A percentile compares a stretch with the other conserved stretches of the same genome.
phyloP scores from a whole-genome alignment of 2,329 filamentous ascomycete species.

The Ascosphaera apis region DNA sequence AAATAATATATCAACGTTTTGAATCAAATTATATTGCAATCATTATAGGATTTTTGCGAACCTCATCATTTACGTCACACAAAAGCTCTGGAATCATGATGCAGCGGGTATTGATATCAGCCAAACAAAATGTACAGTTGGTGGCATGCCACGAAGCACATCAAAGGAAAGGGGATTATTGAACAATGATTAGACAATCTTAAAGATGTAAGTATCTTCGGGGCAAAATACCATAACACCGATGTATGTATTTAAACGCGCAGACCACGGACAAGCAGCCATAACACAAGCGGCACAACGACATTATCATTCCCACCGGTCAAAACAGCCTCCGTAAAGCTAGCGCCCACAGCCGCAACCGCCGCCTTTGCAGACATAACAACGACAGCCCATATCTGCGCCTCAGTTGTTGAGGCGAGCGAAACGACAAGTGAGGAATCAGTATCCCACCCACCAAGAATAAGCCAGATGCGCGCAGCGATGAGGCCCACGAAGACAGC shows the following conservation, averaged over 20 bases:
- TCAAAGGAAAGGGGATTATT: too few relatives aligned
- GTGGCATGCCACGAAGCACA: too few relatives aligned
- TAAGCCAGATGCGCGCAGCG: constrained; percentile 49
- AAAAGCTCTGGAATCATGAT: too few relatives aligned
- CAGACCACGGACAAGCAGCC: constrained; percentile 70
- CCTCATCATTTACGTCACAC: too few relatives aligned
- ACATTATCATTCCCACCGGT: constrained; percentile 98
- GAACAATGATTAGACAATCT: too few relatives aligned
- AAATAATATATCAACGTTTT: too few relatives aligned
- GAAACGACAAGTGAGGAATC: constrained; percentile 7
- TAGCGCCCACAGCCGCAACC: constrained; percentile 56
- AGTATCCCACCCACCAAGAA: constrained; percentile 44
- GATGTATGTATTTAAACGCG: constrained; percentile 13
- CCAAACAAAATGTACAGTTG: too few relatives aligned
- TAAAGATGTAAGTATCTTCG: neutral
- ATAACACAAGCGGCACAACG: constrained; percentile 76
- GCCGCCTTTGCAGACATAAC: constrained; percentile 38
- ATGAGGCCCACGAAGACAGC: constrained; percentile 59
- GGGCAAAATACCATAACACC: too few relatives aligned
- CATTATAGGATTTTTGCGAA: too few relatives aligned
- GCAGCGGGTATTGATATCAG: too few relatives aligned
- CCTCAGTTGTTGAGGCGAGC: constrained; percentile 4
- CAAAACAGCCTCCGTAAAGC: constrained; percentile 79
- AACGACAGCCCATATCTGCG: constrained; percentile 13
- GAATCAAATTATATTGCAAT: too few relatives aligned